These are phyloP conservation scores for Stemphylium beticola DNA, from an alignment of 2,329 filamentous ascomycete genomes.

Conservation along the genomic window DNA sequence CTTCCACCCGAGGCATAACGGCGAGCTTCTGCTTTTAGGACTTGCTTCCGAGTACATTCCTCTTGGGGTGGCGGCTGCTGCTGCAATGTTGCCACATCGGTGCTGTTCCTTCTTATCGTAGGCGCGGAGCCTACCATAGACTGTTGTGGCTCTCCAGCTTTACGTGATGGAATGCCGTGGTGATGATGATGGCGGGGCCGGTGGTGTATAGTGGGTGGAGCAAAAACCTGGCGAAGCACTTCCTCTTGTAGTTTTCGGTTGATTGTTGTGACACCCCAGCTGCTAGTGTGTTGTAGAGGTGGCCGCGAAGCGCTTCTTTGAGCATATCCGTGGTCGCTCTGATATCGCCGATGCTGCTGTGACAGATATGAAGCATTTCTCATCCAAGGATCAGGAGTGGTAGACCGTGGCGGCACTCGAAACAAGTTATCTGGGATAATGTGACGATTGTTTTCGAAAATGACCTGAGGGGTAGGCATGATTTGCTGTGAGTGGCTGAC, in stretches of 20 bases:
- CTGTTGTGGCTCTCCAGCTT: conserved; percentile 35
- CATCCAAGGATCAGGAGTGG: conserved; percentile 47
- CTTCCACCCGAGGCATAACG: conserved; percentile 35
- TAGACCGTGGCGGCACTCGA: conserved; percentile 60
- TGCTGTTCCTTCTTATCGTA: conserved; percentile 46
- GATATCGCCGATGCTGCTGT: conserved; percentile 45
- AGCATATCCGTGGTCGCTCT: conserved; percentile 39
- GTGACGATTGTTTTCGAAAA: conserved; percentile 91
- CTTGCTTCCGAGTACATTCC: conserved; percentile 51
- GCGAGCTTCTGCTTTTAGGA: conserved; percentile 50
- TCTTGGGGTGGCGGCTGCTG: conserved; percentile 29
- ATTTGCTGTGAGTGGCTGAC: conserved; percentile 79
- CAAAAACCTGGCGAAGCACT: conserved; percentile 89
- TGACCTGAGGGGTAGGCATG: conserved; percentile 82
- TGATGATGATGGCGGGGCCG: conserved; percentile 74
- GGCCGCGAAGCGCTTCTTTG: conserved; percentile 43
- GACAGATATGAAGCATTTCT: conserved; percentile 36
- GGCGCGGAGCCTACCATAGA: conserved; percentile 42
- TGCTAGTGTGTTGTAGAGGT: conserved; percentile 58
- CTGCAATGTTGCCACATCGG: conserved; percentile 43
- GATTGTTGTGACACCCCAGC: conserved; percentile 90
- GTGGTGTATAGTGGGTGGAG: conserved; percentile 82
- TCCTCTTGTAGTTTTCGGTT: conserved; percentile 88
- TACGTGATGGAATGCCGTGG: conserved; percentile 64
- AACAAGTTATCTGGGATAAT: conserved; percentile 88